Base-by-base conservation (phyloP, 805 yeast genomes). In the Ascoidea asiatica region DNA sequence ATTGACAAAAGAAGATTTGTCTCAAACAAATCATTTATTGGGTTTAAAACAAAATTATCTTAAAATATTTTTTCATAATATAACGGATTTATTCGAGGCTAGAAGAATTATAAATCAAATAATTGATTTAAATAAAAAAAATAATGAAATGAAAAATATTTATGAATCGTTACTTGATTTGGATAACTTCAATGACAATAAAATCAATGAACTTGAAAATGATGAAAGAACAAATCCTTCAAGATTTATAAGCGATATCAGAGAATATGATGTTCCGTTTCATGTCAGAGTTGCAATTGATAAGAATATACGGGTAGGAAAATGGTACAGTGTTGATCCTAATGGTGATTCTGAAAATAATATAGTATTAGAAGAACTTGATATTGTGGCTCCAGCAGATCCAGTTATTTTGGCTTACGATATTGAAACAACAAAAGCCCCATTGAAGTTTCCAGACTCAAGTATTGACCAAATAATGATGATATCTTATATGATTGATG, bases 401-500 rank as follows among this genome's bases (percentile, higher is more conserved):
- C 97, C 97, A 0, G 96, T 92, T 5, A 90, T 94, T 1, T 60
- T 92, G 56, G 98, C 98, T 0, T 92, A 86, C 58, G 99, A 92
- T 72, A 92, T 92, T 45, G 99, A 92, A 67, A 92, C 99, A 1
- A 87, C 97, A 13, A 92, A 92, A 59, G 87, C 94, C 11, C 97
- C 97, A 1, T 70, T 92, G 48, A 94, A 92, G 59, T 92, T 92
- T 53, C 99, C 99, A 0, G 98, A 87, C 55, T 74, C 96, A 5
- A 69, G 81, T 8, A 71, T 83, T 5, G 99, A 92, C 63, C 94
- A 86, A 61, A 75, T 92, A 38, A 92, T 92, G 97, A 94, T 94
- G 98, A 92, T 92, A 43, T 94, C 98, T 2, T 92, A 92, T 59
- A 94, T 94, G 98, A 89, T 92, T 49, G 98, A 92, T 58, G 98